Base-by-base conservation (phyloP, 768 basidiomycete genomes). In the Mycena latifolia region DNA sequence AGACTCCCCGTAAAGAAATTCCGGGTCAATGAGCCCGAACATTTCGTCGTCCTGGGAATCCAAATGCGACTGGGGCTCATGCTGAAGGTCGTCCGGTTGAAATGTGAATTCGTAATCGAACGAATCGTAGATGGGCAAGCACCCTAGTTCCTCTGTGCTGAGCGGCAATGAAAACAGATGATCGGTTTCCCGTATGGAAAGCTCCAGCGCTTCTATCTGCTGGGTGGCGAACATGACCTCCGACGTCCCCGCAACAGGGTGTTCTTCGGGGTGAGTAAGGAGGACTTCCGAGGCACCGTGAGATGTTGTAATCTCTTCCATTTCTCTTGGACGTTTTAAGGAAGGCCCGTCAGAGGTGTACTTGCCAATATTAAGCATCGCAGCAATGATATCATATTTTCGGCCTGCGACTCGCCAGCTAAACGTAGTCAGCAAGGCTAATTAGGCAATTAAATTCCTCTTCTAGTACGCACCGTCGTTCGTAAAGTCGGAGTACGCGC, bases 331-430 rank as follows among this genome's bases (percentile, higher is more conserved):
- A 18, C 66, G 61, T 31, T 67, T 67, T 25, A 53, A 11, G 18
- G 53, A 37, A n/a, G 28, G 25, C 17, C n/a, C 31, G 18, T 20
- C 37, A 4, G 55, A 35, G 5, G 41, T 45, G 12, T 39, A 45
- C 11, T 41, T 41, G 20, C 66, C 66, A 10, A 63, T 24, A 28
- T 63, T 63, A 20, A 67, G 46, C 53, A 67, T 50, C 22, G 66
- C 61, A 24, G 41, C 52, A 31, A 67, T 60, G 35, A 67, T 63
- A 20, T 63, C 66, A 24, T 46, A 50, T 29, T 50, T 48, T 24
- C 66, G 41, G 22, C 66, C 66, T 3, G 66, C 66, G 18, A 37
- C 8, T 28, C 61, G 43, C 66, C 61, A 67, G 7, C 66, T 67
- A n/a, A n/a, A n/a, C n/a, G n/a, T n/a, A n/a, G n/a, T n/a, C n/a